A percentile compares a stretch with the other conserved stretches of the same genome.
Conservation (phyloP, 148 eudicot species). For the Bassia scoparia region DNA sequence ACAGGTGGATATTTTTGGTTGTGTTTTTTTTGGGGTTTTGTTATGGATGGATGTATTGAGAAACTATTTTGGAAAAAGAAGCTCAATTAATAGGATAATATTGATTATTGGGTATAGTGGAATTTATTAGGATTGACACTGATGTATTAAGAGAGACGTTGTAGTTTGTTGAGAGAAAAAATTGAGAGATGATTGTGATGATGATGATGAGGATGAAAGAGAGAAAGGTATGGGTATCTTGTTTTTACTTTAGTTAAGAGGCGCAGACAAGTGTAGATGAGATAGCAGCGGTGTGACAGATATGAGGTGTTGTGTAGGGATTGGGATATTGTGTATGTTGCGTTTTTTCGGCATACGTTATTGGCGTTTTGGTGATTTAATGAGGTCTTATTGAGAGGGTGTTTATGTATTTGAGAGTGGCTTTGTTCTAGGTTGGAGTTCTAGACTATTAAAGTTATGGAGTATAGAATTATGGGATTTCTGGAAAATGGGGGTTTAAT, state of each 20-base stretch:
- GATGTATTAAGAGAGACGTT: background rate
- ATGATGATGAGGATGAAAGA: slow-evolving; percentile 12
- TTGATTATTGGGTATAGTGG: background rate
- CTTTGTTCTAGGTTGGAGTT: too few relatives aligned
- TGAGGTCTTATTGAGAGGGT: too few relatives aligned
- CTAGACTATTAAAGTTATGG: too few relatives aligned
- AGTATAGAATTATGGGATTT: too few relatives aligned
- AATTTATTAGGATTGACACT: background rate
- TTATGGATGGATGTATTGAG: background rate
- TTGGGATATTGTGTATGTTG: slow-evolving; percentile 46
- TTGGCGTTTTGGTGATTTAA: too few relatives aligned
- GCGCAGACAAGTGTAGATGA: slow-evolving; percentile 2
- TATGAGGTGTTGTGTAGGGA: too few relatives aligned
- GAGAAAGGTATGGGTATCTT: slow-evolving; percentile 29
- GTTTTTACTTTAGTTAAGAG: slow-evolving; percentile 34
- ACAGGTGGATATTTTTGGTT: too few relatives aligned
- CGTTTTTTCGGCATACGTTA: too few relatives aligned
- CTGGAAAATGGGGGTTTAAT: too few relatives aligned
- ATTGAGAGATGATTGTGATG: slow-evolving; percentile 6
- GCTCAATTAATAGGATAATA: background rate
- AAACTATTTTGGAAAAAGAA: background rate
- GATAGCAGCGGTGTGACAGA: slow-evolving; percentile 22
- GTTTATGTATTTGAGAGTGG: too few relatives aligned
- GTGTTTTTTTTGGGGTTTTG: background rate
- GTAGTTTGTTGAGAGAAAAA: slow-evolving; percentile 3